A percentile compares a stretch with the other conserved stretches of the same genome.
These are phyloP conservation scores for Kazachstania bromeliacearum DNA, from an alignment of 805 yeast genomes.

Conservation along the genomic window DNA sequence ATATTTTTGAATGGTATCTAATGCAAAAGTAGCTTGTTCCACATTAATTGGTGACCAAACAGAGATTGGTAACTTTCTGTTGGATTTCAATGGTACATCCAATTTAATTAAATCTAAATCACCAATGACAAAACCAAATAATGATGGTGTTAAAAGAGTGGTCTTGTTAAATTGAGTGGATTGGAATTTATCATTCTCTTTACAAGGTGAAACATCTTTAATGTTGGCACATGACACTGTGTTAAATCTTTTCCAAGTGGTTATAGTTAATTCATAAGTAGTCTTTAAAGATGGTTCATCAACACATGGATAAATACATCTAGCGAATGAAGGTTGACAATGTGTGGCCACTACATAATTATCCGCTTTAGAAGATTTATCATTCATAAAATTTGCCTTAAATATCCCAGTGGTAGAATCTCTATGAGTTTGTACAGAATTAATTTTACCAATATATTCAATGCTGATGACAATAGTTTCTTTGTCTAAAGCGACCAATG, in stretches of 20 bases:
- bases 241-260: not conserved
- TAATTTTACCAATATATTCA: constrained; percentile 43
- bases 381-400: constrained; percentile 59
- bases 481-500: not conserved
- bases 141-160: constrained; percentile 51
- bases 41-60: constrained; percentile 45
- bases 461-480: constrained; percentile 20
- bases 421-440: constrained; percentile 39
- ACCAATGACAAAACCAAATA: constrained; percentile 62
- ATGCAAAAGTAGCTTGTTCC: constrained; percentile 39
- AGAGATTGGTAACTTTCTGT: constrained; percentile 37
- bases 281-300: constrained; percentile 56
- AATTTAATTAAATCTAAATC: constrained; percentile 48
- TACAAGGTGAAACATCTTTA: not conserved
- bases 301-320: constrained; percentile 55
- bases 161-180: constrained; percentile 37
- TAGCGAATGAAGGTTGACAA: constrained; percentile 58
- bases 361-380: no score
- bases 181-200: constrained; percentile 5
- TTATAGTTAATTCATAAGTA: constrained; percentile 36
- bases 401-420: constrained; percentile 59
- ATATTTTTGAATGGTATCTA: constrained; percentile 38
- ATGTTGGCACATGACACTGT: constrained; percentile 2
- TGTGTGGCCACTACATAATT: constrained; percentile 72
- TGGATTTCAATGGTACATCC: constrained; percentile 19